Evolutionary conservation across 306 rosid genomes (phyloP).

Genomic region (Crataegus laevigata): DNA sequence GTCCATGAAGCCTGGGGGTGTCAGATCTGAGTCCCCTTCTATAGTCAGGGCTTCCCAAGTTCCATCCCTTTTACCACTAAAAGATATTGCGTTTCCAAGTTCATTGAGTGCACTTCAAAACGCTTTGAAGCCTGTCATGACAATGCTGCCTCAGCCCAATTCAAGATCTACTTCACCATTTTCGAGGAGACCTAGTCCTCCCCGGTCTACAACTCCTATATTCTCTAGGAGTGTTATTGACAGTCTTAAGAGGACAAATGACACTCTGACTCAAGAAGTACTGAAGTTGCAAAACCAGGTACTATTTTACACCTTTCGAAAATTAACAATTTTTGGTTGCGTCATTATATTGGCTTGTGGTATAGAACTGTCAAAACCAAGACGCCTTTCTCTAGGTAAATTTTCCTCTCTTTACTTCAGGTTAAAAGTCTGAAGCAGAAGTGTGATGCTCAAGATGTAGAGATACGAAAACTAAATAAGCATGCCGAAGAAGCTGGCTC

Average conservation of each 20-base stretch:
- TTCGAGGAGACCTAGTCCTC: constrained; percentile 76
- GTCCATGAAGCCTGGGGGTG: constrained; percentile 40
- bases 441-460: constrained; percentile 48
- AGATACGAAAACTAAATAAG: constrained; percentile 49
- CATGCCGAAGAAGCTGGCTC: constrained; percentile 34
- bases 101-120: constrained; percentile 51
- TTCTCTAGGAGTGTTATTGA: constrained; percentile 82
- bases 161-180: constrained; percentile 59
- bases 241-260: constrained; percentile 64
- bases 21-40: constrained; percentile 37
- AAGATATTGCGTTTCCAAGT: constrained; percentile 71
- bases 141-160: constrained; percentile 24
- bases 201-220: constrained; percentile 56
- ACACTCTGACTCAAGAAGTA: constrained; percentile 54
- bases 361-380: neutral
- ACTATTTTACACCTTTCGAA: constrained; percentile 19
- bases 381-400: neutral
- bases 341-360: constrained; percentile 3
- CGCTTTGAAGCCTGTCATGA: constrained; percentile 35
- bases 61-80: constrained; percentile 49
- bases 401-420: constrained; percentile 34
- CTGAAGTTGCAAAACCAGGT: constrained; percentile 64
- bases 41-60: constrained; percentile 53
- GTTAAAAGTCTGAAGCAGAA: constrained; percentile 51
- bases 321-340: neutral